A percentile compares a stretch with the other conserved stretches of the same genome.
Conservation (phyloP, 768 basidiomycete genomes). For the button mushroom (Agaricus bisporus) region DNA sequence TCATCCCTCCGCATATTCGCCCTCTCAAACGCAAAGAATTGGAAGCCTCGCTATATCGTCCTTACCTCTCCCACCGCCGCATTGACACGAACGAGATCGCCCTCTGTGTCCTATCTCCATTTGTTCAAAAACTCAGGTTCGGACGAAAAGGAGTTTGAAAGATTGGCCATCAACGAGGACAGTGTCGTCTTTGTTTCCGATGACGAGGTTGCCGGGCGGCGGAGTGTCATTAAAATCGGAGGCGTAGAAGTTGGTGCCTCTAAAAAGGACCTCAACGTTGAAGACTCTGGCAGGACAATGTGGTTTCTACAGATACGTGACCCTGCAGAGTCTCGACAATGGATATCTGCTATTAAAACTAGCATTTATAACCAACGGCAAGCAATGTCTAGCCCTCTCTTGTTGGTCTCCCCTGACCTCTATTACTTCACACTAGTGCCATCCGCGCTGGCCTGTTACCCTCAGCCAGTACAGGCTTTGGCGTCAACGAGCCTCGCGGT, state of each 20-base stretch:
- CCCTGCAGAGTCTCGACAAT: conserved; percentile 57
- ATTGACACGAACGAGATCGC: conserved; percentile 28
- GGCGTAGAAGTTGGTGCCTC: conserved; percentile 52
- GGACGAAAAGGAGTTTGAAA: conserved; percentile 67
- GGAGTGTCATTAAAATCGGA: conserved; percentile 61
- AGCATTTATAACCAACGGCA: conserved; percentile 69
- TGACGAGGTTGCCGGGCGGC: conserved; percentile 38
- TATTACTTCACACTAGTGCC: conserved; percentile 36
- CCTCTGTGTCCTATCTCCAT: conserved; percentile 57
- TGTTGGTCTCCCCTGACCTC: conserved; percentile 5
- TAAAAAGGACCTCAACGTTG: conserved; percentile 35
- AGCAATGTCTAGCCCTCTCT: conserved; percentile 5
- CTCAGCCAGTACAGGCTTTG: conserved; percentile 24
- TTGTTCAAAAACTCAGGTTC: conserved; percentile 58
- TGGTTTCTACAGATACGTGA: conserved; percentile 69
- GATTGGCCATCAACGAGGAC: conserved; percentile 70
- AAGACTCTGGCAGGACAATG: conserved; percentile 50
- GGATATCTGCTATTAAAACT: conserved; percentile 72
- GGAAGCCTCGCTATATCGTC: conserved; percentile 61
- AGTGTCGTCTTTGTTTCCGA: conserved; percentile 74
- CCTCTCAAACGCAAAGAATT: conserved; percentile 51
- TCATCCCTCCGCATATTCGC: conserved; percentile 68
- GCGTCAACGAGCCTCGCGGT: conserved; percentile 59
- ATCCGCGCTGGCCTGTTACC: conserved; percentile 62
- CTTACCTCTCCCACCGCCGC: conserved; percentile 43